phyloP scores from a whole-genome alignment of 2,329 filamentous ascomycete species.

The Pyrenophora graminea region DNA sequence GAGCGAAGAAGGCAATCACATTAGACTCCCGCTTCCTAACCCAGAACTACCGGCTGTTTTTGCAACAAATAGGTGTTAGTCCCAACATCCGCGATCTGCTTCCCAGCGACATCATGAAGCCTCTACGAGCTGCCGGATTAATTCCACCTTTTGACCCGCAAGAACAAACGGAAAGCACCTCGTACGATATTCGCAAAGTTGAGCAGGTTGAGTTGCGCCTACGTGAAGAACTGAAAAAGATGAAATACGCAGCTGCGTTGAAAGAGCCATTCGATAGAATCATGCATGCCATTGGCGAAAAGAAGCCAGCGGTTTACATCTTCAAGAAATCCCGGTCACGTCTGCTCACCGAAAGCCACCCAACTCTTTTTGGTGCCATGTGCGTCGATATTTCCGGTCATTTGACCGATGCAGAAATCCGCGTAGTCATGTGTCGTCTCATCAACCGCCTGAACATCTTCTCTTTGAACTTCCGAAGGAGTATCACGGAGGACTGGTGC shows the following conservation, averaged over 20 bases:
- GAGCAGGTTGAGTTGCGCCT: conserved; percentile 27
- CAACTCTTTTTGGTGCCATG: conserved; percentile 15
- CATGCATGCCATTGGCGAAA: conserved; percentile 11
- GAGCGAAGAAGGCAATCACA: conserved; percentile 22
- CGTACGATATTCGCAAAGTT: conserved; percentile 13
- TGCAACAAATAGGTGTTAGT: conserved; percentile 23
- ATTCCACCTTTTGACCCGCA: conserved; percentile 17
- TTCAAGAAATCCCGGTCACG: conserved; percentile 20
- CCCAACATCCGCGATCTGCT: conserved; percentile 19
- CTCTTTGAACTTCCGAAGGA: conserved; percentile 1
- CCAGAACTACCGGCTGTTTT: conserved; percentile 14
- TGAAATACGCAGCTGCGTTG: conserved; percentile 14
- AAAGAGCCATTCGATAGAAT: conserved; percentile 3
- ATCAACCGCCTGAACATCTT: conserved; percentile 11
- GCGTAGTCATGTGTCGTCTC: conserved; percentile 29
- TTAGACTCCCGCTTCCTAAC: conserved; percentile 18
- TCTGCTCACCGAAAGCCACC: conserved; percentile 21
- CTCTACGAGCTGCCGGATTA: conserved; percentile 28
- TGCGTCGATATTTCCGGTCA: conserved; percentile 31
- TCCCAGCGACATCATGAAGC: conserved; percentile 32
- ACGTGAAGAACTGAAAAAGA: conserved; percentile 13
- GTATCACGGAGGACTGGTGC: not conserved
- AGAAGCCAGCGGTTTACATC: not conserved
- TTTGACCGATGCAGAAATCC: conserved; percentile 25
- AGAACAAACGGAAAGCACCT: not conserved